Conservation (phyloP, 1,284 basidiomycete species). For the Fomitopsis pinicola region DNA sequence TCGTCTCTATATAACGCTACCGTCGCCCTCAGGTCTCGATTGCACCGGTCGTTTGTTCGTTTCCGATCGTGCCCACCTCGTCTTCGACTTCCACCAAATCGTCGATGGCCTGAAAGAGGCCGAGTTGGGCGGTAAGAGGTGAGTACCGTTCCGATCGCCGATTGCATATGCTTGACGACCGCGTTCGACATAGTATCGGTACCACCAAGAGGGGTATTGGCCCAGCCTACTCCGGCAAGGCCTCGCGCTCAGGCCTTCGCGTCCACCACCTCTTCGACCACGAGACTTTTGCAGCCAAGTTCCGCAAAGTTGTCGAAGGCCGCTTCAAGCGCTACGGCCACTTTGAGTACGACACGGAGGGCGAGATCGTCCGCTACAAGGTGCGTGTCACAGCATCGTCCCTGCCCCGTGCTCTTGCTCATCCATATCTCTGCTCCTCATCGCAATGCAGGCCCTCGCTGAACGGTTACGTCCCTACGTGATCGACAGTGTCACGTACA, state of each 20-base stretch:
- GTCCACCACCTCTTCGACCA: slow-evolving; percentile 96
- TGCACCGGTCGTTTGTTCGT: slow-evolving; percentile 87
- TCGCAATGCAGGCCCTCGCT: slow-evolving; percentile 62
- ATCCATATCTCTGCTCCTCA: background rate
- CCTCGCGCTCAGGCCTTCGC: slow-evolving; percentile 91
- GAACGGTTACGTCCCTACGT: slow-evolving; percentile 87
- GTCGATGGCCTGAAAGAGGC: slow-evolving; percentile 98
- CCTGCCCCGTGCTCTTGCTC: background rate
- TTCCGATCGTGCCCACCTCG: slow-evolving; percentile 95
- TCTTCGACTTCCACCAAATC: slow-evolving; percentile 99
- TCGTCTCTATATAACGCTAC: background rate
- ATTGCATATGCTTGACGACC: background rate
- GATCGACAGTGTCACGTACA: slow-evolving; percentile 81
- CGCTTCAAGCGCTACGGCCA: slow-evolving; percentile 97
- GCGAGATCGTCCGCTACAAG: slow-evolving; percentile 91
- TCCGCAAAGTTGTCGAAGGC: slow-evolving; percentile 94
- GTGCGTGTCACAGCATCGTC: slow-evolving; percentile 31
- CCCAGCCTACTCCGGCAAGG: slow-evolving; percentile 97
- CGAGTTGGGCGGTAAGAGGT: slow-evolving; percentile 90
- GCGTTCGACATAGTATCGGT: slow-evolving; percentile 64
- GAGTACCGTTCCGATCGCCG: slow-evolving; percentile 12
- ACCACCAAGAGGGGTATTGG: slow-evolving; percentile 99
- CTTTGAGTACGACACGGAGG: slow-evolving; percentile 99
- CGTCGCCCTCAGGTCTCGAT: slow-evolving; percentile 61
- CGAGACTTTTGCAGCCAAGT: slow-evolving; percentile 85